Percentiles rank a stretch among this genome's conserved stretches.
Conservation (phyloP, 2,329 filamentous ascomycete species). For the Fusarium pseudograminearum region DNA sequence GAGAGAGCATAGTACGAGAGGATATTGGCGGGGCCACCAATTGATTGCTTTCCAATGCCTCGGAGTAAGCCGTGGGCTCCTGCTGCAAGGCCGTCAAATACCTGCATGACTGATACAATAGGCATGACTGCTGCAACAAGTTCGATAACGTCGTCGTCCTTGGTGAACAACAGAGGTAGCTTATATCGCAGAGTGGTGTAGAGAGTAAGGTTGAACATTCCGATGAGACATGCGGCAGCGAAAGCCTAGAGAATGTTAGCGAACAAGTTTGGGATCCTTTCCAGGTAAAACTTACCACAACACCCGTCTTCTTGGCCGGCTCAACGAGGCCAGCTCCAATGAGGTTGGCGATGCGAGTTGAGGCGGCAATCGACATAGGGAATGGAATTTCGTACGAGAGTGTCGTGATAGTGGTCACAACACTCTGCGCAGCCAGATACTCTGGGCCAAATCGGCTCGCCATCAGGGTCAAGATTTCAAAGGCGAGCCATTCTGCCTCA, state of each 20-base stretch:
- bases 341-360: slow-evolving; percentile 89
- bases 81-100: slow-evolving; percentile 85
- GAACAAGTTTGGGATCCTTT: neutral
- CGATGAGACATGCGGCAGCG: slow-evolving; percentile 74
- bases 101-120: slow-evolving; percentile 87
- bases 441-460: slow-evolving; percentile 83
- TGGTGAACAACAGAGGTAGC: slow-evolving; percentile 84
- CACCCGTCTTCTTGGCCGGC: slow-evolving; percentile 83
- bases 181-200: slow-evolving; percentile 76
- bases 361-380: slow-evolving; percentile 87
- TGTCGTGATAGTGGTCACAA: slow-evolving; percentile 81
- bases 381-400: slow-evolving; percentile 94
- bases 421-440: slow-evolving; percentile 87
- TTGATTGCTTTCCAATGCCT: slow-evolving; percentile 87
- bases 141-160: slow-evolving; percentile 75
- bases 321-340: slow-evolving; percentile 87
- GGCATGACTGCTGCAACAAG: slow-evolving; percentile 79
- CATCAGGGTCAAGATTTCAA: slow-evolving; percentile 89
- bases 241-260: slow-evolving; percentile 61
- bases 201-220: slow-evolving; percentile 80
- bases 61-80: slow-evolving; percentile 87
- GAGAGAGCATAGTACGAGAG: slow-evolving; percentile 89
- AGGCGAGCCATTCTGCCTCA: slow-evolving; percentile 91
- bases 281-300: slow-evolving; percentile 67
- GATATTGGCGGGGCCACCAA: slow-evolving; percentile 90